phyloP scores from a whole-genome alignment of 23 red algal genomes.

The Pyropia haitanensis region DNA sequence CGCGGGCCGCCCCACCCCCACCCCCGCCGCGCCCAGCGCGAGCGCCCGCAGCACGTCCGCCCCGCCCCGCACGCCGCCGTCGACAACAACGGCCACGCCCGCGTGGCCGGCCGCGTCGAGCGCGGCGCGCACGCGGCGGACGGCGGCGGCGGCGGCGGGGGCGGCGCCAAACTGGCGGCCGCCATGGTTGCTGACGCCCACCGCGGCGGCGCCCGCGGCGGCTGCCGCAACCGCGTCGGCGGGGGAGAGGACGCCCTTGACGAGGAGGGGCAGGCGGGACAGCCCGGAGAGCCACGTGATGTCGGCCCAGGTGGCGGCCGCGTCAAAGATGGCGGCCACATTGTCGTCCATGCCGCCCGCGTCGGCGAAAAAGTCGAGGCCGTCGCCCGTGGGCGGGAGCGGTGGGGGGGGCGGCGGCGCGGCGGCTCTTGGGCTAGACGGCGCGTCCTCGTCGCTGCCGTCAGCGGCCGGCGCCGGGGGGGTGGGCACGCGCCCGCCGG shows the following conservation, averaged over 20 bases:
- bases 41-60: slow-evolving; percentile 14
- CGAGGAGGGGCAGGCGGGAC: slow-evolving; percentile 1
- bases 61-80: slow-evolving; percentile 14
- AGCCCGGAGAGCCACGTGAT: background rate
- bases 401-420: too few relatives aligned
- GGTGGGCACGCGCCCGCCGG: too few relatives aligned
- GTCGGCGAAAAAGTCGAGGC: background rate
- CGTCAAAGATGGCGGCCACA: slow-evolving; percentile 13
- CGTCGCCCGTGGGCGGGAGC: too few relatives aligned
- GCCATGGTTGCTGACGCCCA: slow-evolving; percentile 19
- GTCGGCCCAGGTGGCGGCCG: slow-evolving; percentile 3
- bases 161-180: slow-evolving; percentile 16
- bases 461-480: too few relatives aligned
- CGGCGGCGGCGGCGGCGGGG: background rate
- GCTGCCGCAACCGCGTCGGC: background rate
- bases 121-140: background rate
- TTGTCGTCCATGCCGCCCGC: slow-evolving; percentile 17
- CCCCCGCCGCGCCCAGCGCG: slow-evolving; percentile 3
- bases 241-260: slow-evolving; percentile 10
- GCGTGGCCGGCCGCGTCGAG: background rate
- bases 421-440: too few relatives aligned
- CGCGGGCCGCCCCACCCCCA: slow-evolving; percentile 14
- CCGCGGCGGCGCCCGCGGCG: background rate
- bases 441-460: too few relatives aligned
- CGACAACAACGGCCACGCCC: background rate